Evolutionary conservation across 108 stramenopile genomes (phyloP), one percentile per base, ranked within the genome.

Genomic region (Skeletonema grethae): DNA sequence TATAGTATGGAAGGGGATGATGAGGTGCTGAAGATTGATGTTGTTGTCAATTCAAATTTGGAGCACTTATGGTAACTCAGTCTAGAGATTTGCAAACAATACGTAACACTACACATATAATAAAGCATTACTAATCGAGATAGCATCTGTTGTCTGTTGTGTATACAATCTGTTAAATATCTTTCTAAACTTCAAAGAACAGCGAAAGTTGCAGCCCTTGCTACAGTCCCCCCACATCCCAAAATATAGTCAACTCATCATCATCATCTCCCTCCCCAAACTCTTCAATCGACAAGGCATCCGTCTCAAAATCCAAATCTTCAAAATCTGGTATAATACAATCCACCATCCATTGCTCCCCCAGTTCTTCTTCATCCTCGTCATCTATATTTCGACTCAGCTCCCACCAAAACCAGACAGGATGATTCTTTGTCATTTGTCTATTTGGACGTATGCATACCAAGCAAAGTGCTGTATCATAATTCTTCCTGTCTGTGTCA

Each of bases 41-140:
- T 85, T 30, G 62, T 70, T 0, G 46, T 92, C 39, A 89, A 88
- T 59, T 88, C 91, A 9, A 70, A 84, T 18, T 72, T 92, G 45
- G 91, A 92, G 64, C 87, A 83, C 60, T 35, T 85, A 55, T 92
- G 91, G 91, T 92, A 11, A 39, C 12, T 1, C 2, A 39, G 0
- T 39, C n/a, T n/a, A n/a, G n/a, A n/a, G 9, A 13, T 39, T 39
- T 39, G 34, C 34, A 7, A 7, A 34, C 34, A 34, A 34, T 28
- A 28, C 25, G 1, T 1, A 28, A 28, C 25, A 28, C 25, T 1
- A 28, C 0, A 28, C 0, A 28, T 28, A 28, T 28, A 28, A 28
- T 28, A 0, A 28, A 34, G 34, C 34, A 34, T 7, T n/a, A n/a
- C n/a, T n/a, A n/a, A n/a, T n/a, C n/a, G n/a, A n/a, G n/a, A n/a